Conservation (phyloP, 345 rosid genomes). For the Combretum micranthum region DNA sequence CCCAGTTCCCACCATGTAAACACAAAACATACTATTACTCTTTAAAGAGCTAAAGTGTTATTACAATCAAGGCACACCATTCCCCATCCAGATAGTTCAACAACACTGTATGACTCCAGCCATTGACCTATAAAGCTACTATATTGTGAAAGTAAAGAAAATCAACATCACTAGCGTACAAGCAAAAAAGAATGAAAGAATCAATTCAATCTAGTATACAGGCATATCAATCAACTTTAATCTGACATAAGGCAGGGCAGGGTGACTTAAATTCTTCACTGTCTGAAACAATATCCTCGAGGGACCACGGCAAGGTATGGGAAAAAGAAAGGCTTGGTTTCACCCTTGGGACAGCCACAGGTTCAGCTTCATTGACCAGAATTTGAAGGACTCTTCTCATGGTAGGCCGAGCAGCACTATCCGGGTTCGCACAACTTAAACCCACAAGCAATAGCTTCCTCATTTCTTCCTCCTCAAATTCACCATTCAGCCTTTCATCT, state of each 20-base stretch:
- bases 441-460: conserved; percentile 78
- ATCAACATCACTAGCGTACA: not conserved
- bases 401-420: conserved; percentile 61
- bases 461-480: conserved; percentile 60
- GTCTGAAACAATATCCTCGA: conserved; percentile 79
- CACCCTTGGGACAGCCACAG: conserved; percentile 43
- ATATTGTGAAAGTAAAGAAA: no score
- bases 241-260: conserved; percentile 2
- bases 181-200: conserved; percentile 25
- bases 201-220: conserved; percentile 7
- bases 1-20: no score
- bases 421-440: conserved; percentile 78
- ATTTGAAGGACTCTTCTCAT: conserved; percentile 88
- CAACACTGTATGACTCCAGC: conserved; percentile 28
- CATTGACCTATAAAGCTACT: conserved; percentile 13
- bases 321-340: conserved; percentile 82
- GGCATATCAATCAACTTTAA: conserved; percentile 8
- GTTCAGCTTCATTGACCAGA: conserved; percentile 60
- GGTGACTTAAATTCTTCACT: conserved; percentile 29
- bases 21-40: no score
- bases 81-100: no score
- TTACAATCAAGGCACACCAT: no score
- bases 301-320: conserved; percentile 38
- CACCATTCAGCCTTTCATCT: conserved; percentile 60
- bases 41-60: no score